A percentile compares a stretch with the other conserved stretches of the same genome.
Evolutionary conservation across 1,284 basidiomycete species (phyloP).

Genomic region (Neolentinus lepideus): DNA sequence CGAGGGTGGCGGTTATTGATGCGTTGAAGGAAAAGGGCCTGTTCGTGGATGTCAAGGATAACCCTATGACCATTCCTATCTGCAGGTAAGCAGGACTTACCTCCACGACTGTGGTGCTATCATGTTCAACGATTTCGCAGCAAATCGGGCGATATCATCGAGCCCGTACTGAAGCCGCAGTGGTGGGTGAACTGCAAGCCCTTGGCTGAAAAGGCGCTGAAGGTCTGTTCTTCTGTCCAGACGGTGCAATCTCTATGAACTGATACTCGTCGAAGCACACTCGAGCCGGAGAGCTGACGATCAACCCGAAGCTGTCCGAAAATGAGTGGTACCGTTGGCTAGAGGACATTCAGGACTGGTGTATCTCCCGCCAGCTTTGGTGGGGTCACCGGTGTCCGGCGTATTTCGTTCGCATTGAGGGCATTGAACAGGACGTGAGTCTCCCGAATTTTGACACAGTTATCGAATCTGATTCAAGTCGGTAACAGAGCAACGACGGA

Average conservation of each 20-base stretch:
- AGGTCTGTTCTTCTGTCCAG: conserved; percentile 33
- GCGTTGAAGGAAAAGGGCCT: conserved; percentile 82
- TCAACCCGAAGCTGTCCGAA: conserved; percentile 83
- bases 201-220: conserved; percentile 85
- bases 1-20: conserved; percentile 79
- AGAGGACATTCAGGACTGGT: conserved; percentile 97
- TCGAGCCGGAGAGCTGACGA: conserved; percentile 76
- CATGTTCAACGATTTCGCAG: conserved; percentile 27
- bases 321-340: conserved; percentile 98
- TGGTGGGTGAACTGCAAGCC: conserved; percentile 99
- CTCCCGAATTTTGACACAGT: not conserved
- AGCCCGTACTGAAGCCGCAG: conserved; percentile 95
- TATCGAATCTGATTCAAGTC: not conserved
- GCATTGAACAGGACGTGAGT: conserved; percentile 66
- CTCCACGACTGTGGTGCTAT: not conserved
- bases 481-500: conserved; percentile 54
- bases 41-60: conserved; percentile 91
- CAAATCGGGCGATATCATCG: conserved; percentile 95
- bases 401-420: conserved; percentile 88
- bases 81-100: conserved; percentile 53
- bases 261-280: conserved; percentile 58
- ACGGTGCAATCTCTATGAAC: not conserved
- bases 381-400: conserved; percentile 97
- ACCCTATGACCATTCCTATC: conserved; percentile 91
- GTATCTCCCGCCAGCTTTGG: conserved; percentile 98